Base-by-base conservation (phyloP, 768 basidiomycete species). In the Leccinum barrowsii region DNA sequence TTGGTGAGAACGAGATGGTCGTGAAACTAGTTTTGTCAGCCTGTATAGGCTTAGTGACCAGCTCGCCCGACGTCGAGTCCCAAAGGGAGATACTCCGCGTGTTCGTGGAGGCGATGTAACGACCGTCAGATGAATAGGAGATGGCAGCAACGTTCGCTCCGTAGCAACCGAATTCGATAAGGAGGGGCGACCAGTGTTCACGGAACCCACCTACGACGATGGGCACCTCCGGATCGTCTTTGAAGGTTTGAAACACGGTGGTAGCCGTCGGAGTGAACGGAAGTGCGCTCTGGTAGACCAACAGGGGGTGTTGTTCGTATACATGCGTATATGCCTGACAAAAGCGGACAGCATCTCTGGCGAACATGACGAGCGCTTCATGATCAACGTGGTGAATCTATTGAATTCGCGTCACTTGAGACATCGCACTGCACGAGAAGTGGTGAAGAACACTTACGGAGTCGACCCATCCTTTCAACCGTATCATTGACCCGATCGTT, bases 221-320 rank as follows among this genome's bases (percentile, higher is more conserved):
- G 17, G 73, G 71, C 10, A 65, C 3, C 8, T 62, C 55, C 17
- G 62, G 52, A 21, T 71, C 69, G 1, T 65, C 58, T 44, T 71
- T 68, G 62, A 73, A 73, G 15, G 59, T 59, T 35, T 62, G 63
- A 48, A 68, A 73, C 34, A 74, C 47, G 7, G 57, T 48, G 8
- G 67, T 61, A 11, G 62, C 48, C n/a, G 59, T 73, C 3, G 71
- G 71, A 40, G 71, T 62, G 52, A 73, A 73, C 3, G 71, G 73
- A 21, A 73, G 67, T 17, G 71, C 71, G 17, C 67, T 64, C 22
- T 63, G 62, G 59, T 73, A 73, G 32, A 73, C 73, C 21, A 72
- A 59, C 22, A 72, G 70, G 4, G 71, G 71, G 47, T 72, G 71
- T 21, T 70, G 70, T 57, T 72, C 71, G 47, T 74, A 74, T 7